These are phyloP conservation scores for Exophiala sp. DNA, from an alignment of 2,329 filamentous ascomycete species.

Conservation along the genomic window DNA sequence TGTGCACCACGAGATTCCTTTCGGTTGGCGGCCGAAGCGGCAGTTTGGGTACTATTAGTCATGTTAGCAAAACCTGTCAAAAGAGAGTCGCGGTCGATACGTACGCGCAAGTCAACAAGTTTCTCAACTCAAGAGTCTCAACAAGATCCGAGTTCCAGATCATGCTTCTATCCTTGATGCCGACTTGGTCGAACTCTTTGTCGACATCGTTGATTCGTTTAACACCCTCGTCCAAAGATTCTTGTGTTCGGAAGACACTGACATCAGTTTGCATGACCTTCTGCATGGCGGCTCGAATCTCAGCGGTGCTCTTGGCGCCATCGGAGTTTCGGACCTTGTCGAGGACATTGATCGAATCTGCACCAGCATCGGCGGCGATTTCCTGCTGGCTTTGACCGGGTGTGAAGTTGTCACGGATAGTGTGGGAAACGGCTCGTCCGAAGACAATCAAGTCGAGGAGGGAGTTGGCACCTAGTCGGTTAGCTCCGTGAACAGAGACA, in stretches of 20 bases:
- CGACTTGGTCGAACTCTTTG: constrained; percentile 67
- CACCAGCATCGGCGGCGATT: constrained; percentile 78
- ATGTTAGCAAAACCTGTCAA: constrained; percentile 1
- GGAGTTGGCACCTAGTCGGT: constrained; percentile 96
- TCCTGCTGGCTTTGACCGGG: constrained; percentile 78
- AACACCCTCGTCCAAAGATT: constrained; percentile 81
- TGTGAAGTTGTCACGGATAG: constrained; percentile 88
- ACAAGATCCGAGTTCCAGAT: constrained; percentile 96
- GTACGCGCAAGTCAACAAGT: constrained; percentile 93
- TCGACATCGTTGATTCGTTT: constrained; percentile 77
- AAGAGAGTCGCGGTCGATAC: constrained; percentile 38
- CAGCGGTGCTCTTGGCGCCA: constrained; percentile 74
- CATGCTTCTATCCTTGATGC: constrained; percentile 92
- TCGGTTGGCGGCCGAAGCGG: constrained; percentile 81
- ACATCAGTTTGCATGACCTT: constrained; percentile 94
- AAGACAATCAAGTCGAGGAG: constrained; percentile 97
- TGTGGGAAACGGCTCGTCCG: constrained; percentile 94
- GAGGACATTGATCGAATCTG: constrained; percentile 61
- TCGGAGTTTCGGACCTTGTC: constrained; percentile 75
- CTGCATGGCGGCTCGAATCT: constrained; percentile 82
- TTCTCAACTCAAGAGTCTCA: constrained; percentile 90
- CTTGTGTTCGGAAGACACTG: constrained; percentile 81
- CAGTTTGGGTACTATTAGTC: constrained; percentile 63
- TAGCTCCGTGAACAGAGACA: constrained; percentile 96
- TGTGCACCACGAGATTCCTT: constrained; percentile 98